Base-by-base conservation (phyloP, 768 basidiomycete genomes). In the Xerocomellus chrysenteron region DNA sequence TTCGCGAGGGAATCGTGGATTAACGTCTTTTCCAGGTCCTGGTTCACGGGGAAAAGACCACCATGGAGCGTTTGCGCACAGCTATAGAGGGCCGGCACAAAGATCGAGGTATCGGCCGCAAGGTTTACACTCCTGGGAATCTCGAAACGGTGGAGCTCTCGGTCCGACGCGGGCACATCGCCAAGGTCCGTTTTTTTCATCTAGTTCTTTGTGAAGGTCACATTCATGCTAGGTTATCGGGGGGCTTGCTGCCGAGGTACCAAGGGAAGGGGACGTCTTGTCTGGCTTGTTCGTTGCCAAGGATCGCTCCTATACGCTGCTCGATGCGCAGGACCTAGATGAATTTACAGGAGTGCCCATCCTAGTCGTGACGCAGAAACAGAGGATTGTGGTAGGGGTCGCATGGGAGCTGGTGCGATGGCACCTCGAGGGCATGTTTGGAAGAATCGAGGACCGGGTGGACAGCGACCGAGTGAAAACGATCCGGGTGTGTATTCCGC, bases 351-450 rank as follows among this genome's bases (percentile, higher is more conserved):
- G 92, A 5, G 69, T 98, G 47, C 85, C 90, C 35, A 92, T 92
- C 0, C 91, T 87, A 58, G 81, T 84, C 24, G 85, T 98, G 48
- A 85, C 83, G 2, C 95, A 99, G 68, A 81, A 86, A 47, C 94
- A 97, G 73, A 87, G 82, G 61, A 75, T 98, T 49, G 80, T 81
- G 14, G 78, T 98, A 8, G 85, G 86, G 35, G 93, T 96, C 2
- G 81, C 88, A 14, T 96, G 93, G 94, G 84, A 89, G 14, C 80
- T 98, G 50, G 87, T 98, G n/a, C 78, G 86, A 60, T 98, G 96
- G 95, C 94, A 98, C 72, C 71, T 98, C 50, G 93, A 96, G 71
- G 94, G 93, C 3, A 95, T 95, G 91, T 95, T 87, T 69, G 93
- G 93, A 12, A 81, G 76, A 42, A 80, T 94, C 1, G 84, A 89